Conservation (phyloP, 2,329 filamentous ascomycete genomes). For the Blastomyces gilchristii region DNA sequence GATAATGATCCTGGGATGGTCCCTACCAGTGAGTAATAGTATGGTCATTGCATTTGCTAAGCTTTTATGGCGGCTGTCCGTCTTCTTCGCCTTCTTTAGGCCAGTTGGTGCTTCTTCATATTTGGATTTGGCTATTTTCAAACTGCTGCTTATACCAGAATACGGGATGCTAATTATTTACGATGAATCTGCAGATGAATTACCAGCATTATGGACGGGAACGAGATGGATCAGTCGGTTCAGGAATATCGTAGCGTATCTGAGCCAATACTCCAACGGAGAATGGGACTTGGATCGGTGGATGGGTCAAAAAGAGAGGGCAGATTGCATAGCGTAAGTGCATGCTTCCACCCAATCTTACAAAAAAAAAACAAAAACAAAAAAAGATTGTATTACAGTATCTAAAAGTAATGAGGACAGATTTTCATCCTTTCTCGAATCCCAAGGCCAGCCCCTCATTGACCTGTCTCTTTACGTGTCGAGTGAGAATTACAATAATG, state of each 20-base stretch:
- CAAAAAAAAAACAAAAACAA: too few species aligned
- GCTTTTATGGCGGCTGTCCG: neutral
- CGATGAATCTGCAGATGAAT: slow-evolving; percentile 35
- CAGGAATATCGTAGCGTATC: slow-evolving; percentile 44
- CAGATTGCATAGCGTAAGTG: slow-evolving; percentile 42
- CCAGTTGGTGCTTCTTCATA: neutral
- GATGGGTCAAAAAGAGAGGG: slow-evolving; percentile 34
- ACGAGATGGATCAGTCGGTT: slow-evolving; percentile 44
- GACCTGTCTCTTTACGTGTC: slow-evolving; percentile 86
- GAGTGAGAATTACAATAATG: slow-evolving; percentile 69
- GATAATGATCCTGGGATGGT: slow-evolving; percentile 63
- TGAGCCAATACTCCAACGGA: slow-evolving; percentile 38
- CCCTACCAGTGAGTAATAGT: slow-evolving; percentile 52
- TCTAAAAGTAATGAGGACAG: slow-evolving; percentile 15
- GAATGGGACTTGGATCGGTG: slow-evolving; percentile 41
- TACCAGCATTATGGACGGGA: slow-evolving; percentile 49
- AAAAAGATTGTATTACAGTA: neutral
- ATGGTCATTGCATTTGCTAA: slow-evolving; percentile 10
- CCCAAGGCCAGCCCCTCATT: slow-evolving; percentile 65
- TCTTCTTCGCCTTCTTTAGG: neutral
- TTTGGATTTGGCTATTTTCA: neutral
- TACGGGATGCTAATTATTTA: neutral
- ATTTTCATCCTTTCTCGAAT: slow-evolving; percentile 58
- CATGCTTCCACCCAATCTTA: neutral
- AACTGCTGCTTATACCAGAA: neutral